These are phyloP conservation scores for Clitopilus passeckerianus DNA, from an alignment of 768 basidiomycete genomes.

Conservation along the genomic window DNA sequence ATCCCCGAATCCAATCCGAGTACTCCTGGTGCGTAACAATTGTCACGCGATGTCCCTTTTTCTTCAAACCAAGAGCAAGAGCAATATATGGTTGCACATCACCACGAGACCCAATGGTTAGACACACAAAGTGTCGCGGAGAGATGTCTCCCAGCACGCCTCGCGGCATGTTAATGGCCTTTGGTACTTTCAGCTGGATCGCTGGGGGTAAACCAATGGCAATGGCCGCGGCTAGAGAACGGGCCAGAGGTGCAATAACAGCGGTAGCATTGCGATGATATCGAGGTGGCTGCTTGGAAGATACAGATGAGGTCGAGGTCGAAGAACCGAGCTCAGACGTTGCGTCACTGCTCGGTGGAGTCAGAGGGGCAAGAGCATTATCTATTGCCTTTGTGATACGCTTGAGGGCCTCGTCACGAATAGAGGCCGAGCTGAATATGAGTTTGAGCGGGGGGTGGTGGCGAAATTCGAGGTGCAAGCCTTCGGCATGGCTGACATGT, in stretches of 20 bases:
- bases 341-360: background rate
- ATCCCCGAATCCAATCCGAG: constrained; percentile 50
- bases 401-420: constrained; percentile 39
- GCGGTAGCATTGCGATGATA: constrained; percentile 24
- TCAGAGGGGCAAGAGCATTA: constrained; percentile 6
- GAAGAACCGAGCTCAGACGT: background rate
- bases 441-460: constrained; percentile 44
- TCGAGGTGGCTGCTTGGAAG: background rate
- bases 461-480: constrained; percentile 38
- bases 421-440: constrained; percentile 35
- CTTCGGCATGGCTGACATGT: constrained; percentile 22
- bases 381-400: constrained; percentile 22
- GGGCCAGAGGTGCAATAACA: constrained; percentile 41
- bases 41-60: constrained; percentile 46
- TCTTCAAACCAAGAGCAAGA: constrained; percentile 41
- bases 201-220: constrained; percentile 21
- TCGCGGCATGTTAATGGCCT: constrained; percentile 42
- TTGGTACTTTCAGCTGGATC: constrained; percentile 30
- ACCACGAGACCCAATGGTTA: constrained; percentile 64
- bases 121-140: constrained; percentile 51
- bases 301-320: background rate
- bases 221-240: constrained; percentile 27
- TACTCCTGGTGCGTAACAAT: constrained; percentile 58
- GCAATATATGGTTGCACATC: constrained; percentile 65
- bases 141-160: constrained; percentile 23